Base-by-base conservation (phyloP, 2,329 filamentous ascomycete genomes). In the Fonsecaea nubica region DNA sequence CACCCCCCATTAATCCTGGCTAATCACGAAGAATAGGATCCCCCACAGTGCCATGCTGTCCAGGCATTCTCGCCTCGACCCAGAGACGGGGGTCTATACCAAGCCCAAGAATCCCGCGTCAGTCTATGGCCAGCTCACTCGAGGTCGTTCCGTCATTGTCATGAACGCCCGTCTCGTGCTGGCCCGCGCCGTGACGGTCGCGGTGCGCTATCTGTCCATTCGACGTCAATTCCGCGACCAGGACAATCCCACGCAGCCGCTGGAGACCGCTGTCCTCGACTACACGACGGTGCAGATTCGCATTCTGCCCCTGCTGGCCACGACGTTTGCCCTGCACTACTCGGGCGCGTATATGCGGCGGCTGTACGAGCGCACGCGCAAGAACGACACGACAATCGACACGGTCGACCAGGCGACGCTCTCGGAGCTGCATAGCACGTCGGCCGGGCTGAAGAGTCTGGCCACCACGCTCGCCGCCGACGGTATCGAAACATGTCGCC, bases 341-440 rank as follows among this genome's bases (percentile, higher is more conserved):
- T 75, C 73, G 0, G 76, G 73, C 1, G 63, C 68, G 64, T 81
- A 82, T 4, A 84, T 85, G 81, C 79, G 81, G 57, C 73, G 75
- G 18, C 72, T 83, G 3, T 85, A 85, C 69, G 72, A 77, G 35
- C 74, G 74, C n/a, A 81, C 82, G 2, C 74, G 82, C 48, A 76
- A 78, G 9, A 77, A 80, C 12, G 82, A 85, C 55, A 80, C 82
- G 56, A 77, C 79, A 13, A 81, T 85, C 54, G 36, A 69, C 5
- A 77, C 77, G 18, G 81, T 82, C 3, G 78, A 85, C 69, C 83
- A 84, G 71, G 77, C 77, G 7, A 77, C 78, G 2, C 80, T 92
- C 35, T 89, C 90, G 0, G 90, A 92, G 74, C 80, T 92, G 54
- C 90, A 92, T 77, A 89, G 89, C 56, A 90, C 89, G 1, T 92